These are phyloP conservation scores for Hypoxylon sp. DNA, from an alignment of 2,329 filamentous ascomycete genomes.

Conservation along the genomic window DNA sequence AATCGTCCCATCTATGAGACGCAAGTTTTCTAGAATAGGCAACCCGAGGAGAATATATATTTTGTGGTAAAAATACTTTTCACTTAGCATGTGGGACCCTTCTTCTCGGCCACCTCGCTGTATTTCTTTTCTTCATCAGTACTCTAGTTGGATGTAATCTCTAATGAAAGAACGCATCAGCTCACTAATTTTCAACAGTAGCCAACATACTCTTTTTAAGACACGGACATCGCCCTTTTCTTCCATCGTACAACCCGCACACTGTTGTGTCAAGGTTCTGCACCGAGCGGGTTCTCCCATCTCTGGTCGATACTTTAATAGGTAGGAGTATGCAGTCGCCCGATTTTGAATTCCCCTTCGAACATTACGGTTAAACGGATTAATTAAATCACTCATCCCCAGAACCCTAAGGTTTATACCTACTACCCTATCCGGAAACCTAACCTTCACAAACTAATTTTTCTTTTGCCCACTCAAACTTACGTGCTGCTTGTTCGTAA, in stretches of 20 bases:
- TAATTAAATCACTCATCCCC: constrained; percentile 29
- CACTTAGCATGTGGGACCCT: background rate
- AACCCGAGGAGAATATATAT: constrained; percentile 18
- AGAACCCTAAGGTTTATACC: background rate
- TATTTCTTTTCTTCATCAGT: background rate
- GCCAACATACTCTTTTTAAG: constrained; percentile 24
- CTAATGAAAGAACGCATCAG: background rate
- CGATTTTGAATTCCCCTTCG: constrained; percentile 1
- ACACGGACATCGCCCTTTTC: constrained; percentile 19
- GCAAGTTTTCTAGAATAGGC: constrained; percentile 17
- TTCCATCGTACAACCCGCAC: constrained; percentile 19
- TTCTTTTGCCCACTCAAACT: background rate
- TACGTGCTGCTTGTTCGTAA: background rate
- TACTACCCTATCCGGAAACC: background rate
- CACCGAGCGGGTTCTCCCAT: constrained; percentile 20
- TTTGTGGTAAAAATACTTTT: background rate
- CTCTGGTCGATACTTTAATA: constrained; percentile 29
- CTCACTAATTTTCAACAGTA: background rate
- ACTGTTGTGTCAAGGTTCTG: constrained; percentile 7
- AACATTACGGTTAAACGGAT: constrained; percentile 35
- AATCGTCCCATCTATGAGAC: constrained; percentile 22
- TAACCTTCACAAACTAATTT: background rate
- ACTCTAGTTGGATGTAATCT: background rate
- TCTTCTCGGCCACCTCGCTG: background rate
- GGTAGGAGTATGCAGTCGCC: constrained; percentile 30